Percentiles rank a stretch among this genome's conserved stretches.
Evolutionary conservation across 495 filamentous ascomycete genomes (phyloP).

Genomic region (Annulohypoxylon moriforme): DNA sequence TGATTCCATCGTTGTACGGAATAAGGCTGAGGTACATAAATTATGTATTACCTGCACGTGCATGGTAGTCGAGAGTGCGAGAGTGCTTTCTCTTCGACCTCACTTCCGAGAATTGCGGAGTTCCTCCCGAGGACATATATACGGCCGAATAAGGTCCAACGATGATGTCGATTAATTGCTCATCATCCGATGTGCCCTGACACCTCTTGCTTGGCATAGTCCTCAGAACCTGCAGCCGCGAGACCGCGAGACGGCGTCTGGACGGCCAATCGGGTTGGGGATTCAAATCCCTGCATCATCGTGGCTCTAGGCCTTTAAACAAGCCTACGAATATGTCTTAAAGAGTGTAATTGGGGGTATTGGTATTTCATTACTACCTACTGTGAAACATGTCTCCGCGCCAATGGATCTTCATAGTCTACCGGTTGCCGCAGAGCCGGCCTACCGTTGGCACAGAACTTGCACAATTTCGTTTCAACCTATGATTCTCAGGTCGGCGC

Average conservation of each 20-base stretch:
- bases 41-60: neutral
- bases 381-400: slow-evolving; percentile 24
- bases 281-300: slow-evolving; percentile 18
- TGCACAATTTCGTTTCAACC: slow-evolving; percentile 12
- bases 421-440: slow-evolving; percentile 12
- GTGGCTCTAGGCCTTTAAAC: neutral
- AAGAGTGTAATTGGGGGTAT: slow-evolving; percentile 1
- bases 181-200: slow-evolving; percentile 3
- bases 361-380: slow-evolving; percentile 17
- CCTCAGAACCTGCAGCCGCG: slow-evolving; percentile 29
- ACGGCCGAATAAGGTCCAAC: neutral
- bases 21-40: slow-evolving; percentile 1
- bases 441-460: slow-evolving; percentile 20
- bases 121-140: neutral
- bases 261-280: slow-evolving; percentile 23
- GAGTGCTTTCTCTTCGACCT: neutral
- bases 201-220: neutral
- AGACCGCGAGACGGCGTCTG: slow-evolving; percentile 29
- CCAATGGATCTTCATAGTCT: slow-evolving; percentile 5
- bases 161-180: slow-evolving; percentile 10
- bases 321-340: slow-evolving; percentile 1
- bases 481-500: slow-evolving; percentile 4
- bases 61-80: neutral
- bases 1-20: neutral
- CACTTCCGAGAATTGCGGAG: neutral